Evolutionary conservation across 1,139 yeast genomes (phyloP).

Genomic region (Taiozyma sp.): DNA sequence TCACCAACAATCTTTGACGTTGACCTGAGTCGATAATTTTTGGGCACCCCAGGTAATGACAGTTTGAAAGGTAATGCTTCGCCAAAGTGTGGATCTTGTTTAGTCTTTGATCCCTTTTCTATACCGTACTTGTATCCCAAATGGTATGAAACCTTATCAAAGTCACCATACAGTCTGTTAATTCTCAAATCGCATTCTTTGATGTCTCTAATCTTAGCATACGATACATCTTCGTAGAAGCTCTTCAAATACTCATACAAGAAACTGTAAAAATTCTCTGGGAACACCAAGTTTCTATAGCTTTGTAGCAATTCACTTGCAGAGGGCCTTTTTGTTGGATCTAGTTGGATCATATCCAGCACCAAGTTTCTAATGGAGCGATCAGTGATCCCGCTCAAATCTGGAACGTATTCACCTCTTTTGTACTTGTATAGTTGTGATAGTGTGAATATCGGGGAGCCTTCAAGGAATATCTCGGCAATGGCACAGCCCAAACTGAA

Average conservation of each 20-base stretch:
- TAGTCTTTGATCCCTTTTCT: slow-evolving; percentile 2
- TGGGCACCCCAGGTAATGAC: slow-evolving; percentile 43
- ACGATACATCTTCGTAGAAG: slow-evolving; percentile 30
- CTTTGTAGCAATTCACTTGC: slow-evolving; percentile 49
- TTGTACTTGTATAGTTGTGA: slow-evolving; percentile 84
- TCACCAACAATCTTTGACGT: slow-evolving; percentile 26
- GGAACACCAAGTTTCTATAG: slow-evolving; percentile 53
- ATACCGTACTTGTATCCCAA: slow-evolving; percentile 38
- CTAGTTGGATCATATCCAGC: slow-evolving; percentile 51
- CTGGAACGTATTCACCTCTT: slow-evolving; percentile 61
- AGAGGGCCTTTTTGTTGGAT: slow-evolving; percentile 54
- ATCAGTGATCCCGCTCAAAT: slow-evolving; percentile 49
- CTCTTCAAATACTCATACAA: slow-evolving; percentile 60
- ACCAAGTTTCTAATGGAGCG: slow-evolving; percentile 47
- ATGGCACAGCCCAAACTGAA: slow-evolving; percentile 89
- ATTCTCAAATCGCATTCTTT: slow-evolving; percentile 55
- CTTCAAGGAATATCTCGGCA: slow-evolving; percentile 84
- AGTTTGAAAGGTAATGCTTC: slow-evolving; percentile 36
- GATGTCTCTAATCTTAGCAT: slow-evolving; percentile 27
- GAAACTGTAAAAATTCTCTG: slow-evolving; percentile 64
- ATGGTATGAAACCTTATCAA: slow-evolving; percentile 43
- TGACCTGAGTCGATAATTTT: slow-evolving; percentile 37
- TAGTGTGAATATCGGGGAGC: slow-evolving; percentile 77
- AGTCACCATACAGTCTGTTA: slow-evolving; percentile 50
- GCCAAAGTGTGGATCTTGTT: slow-evolving; percentile 6